phyloP scores from a whole-genome alignment of 192 early-diverging fungal genomes.

The Helicostylum pulchrum region DNA sequence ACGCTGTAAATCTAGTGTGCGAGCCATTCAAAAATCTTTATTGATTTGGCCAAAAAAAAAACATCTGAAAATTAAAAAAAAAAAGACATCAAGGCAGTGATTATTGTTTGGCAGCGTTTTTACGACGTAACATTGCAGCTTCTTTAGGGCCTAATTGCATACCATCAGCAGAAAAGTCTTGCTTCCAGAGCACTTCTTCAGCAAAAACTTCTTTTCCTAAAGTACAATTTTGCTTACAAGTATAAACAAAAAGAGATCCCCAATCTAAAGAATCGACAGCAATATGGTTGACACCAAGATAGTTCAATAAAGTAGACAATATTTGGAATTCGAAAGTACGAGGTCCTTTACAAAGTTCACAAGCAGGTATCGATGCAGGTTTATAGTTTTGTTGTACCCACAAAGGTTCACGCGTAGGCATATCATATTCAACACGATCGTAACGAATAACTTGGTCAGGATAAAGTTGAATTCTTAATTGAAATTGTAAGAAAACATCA shows the following conservation, averaged over 20 bases:
- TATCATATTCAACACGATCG: constrained; percentile 57
- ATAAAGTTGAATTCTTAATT: constrained; percentile 70
- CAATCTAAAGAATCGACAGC: constrained; percentile 79
- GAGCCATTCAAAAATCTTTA: no score
- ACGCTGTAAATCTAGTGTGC: no score
- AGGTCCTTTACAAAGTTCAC: constrained; percentile 66
- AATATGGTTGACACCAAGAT: constrained; percentile 69
- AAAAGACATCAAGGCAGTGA: no score
- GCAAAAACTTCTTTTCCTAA: constrained; percentile 51
- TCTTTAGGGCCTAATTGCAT: constrained; percentile 40
- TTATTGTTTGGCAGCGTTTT: neutral
- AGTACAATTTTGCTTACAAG: constrained; percentile 81
- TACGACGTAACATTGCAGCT: neutral
- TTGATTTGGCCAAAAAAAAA: no score
- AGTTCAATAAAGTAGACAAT: constrained; percentile 84
- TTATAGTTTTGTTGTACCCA: constrained; percentile 73
- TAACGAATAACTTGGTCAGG: constrained; percentile 88
- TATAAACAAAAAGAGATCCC: constrained; percentile 84
- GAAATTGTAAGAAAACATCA: constrained; percentile 85
- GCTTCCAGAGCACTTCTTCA: constrained; percentile 67
- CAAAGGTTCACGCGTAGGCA: constrained; percentile 60
- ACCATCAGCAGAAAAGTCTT: constrained; percentile 84
- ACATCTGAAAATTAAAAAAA: no score
- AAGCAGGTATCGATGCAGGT: constrained; percentile 64
- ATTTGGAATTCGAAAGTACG: constrained; percentile 94